Percentiles rank a stretch among this genome's conserved stretches.
phyloP scores from a whole-genome alignment of 441 rosid species.

The Gossypium lobatum region DNA sequence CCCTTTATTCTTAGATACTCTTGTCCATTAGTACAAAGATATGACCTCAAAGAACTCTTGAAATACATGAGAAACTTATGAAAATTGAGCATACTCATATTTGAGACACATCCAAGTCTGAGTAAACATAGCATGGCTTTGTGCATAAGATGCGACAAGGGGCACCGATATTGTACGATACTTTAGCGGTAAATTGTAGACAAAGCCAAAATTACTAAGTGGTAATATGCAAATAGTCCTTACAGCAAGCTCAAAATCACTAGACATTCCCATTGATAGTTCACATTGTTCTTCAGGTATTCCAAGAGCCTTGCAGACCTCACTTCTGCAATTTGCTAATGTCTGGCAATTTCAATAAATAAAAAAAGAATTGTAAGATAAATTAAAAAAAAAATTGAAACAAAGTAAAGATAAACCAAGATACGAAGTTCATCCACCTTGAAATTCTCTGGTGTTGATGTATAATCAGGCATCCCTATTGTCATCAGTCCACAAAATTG shows the following conservation, averaged over 20 bases:
- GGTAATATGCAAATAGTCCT: constrained; percentile 17
- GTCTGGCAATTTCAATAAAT: constrained; percentile 36
- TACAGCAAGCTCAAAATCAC: constrained; percentile 93
- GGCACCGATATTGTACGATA: background rate
- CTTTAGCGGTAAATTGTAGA: background rate
- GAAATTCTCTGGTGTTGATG: constrained; percentile 96
- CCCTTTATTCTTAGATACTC: background rate
- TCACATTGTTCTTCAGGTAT: constrained; percentile 83
- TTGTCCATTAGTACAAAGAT: background rate
- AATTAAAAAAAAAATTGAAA: background rate
- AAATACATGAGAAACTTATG: background rate
- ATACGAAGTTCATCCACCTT: constrained; percentile 38
- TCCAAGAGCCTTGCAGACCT: constrained; percentile 75
- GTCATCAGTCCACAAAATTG: constrained; percentile 91
- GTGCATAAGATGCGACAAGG: background rate
- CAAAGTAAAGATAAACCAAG: constrained; percentile 1
- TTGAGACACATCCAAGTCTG: background rate
- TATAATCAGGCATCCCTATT: constrained; percentile 86
- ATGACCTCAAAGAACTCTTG: background rate
- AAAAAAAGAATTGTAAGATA: constrained; percentile 9
- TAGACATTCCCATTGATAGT: constrained; percentile 97
- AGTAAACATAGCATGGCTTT: background rate
- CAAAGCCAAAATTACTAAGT: background rate
- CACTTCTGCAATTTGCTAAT: constrained; percentile 79
- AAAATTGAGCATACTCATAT: too few relatives aligned